Evolutionary conservation across 495 filamentous ascomycete species (phyloP).

Genomic region (Podospora anserina): DNA sequence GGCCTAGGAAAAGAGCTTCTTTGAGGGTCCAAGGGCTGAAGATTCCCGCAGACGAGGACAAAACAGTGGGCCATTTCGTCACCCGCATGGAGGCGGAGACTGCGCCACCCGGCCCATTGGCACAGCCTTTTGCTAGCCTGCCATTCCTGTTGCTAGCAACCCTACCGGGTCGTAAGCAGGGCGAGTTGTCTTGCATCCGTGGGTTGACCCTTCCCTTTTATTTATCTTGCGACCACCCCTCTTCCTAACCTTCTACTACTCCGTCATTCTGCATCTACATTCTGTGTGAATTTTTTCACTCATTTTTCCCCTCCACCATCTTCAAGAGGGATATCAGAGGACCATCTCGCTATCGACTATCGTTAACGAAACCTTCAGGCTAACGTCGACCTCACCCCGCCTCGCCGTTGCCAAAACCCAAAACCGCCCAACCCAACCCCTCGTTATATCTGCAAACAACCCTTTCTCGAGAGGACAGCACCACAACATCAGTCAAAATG

Average conservation of each 20-base stretch:
- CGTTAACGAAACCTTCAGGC: neutral
- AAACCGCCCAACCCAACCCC: neutral
- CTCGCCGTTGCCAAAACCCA: neutral
- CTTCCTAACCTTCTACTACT: neutral
- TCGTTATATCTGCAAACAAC: neutral
- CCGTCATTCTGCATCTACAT: slow-evolving; percentile 1
- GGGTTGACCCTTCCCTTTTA: slow-evolving; percentile 4
- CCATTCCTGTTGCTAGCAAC: neutral
- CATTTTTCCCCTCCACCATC: neutral
- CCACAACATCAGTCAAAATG: slow-evolving; percentile 22
- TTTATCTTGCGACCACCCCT: slow-evolving; percentile 10
- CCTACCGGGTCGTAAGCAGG: neutral
- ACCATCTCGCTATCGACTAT: neutral
- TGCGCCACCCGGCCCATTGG: slow-evolving; percentile 15
- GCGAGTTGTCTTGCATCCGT: slow-evolving; percentile 9
- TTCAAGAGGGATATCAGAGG: neutral
- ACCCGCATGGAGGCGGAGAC: slow-evolving; percentile 14
- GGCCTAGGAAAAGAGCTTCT: neutral
- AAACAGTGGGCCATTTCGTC: slow-evolving; percentile 14
- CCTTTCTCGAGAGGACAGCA: slow-evolving; percentile 4
- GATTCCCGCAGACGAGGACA: neutral
- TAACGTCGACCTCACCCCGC: neutral
- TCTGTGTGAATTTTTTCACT: neutral
- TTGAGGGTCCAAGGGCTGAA: neutral
- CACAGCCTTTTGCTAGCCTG: slow-evolving; percentile 16